Evolutionary conservation across 176 grass and related monocot species (phyloP), one percentile per base, ranked within the genome.

Genomic region (Chrysopogon serrulatus): DNA sequence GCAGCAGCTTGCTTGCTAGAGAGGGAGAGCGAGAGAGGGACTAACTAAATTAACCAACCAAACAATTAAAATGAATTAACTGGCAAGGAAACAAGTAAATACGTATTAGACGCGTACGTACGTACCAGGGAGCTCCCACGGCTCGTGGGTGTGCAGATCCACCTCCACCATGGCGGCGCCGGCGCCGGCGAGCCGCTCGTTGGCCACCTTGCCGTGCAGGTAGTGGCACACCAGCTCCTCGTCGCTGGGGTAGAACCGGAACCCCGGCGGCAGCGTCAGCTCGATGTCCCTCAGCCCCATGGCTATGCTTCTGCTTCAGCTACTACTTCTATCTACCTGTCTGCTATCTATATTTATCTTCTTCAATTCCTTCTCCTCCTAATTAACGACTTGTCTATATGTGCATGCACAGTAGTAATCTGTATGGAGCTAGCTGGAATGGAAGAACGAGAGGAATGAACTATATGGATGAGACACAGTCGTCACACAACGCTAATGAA

Each of bases 201-300:
- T 89, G 28, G 53, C 81, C 73, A 94, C 89, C 83, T 94, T 94
- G 85, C 83, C 68, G 80, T 74, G 89, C 36, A 94, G 87, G 84
- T 94, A 94, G 81, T 94, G 89, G 81, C 89, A 91, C 47, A 94
- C 89, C 59, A 94, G 86, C 80, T 94, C 89, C 76, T 94, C 89
- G 63, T 94, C 92, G 76, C 86, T 94, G 1, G 92, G 92, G 64
- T 87, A 89, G 84, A 94, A 94, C 14, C 92, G 48, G 80, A 94
- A 94, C 19, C 92, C 92, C 43, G 92, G 92, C 24, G 92, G 92
- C 5, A 94, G 92, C 68, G 79, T 89, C 89, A 67, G 76, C 84
- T 91, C 92, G 66, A 94, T 91, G 78, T 94, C 85, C 70, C 86
- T 81, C 41, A 94, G 79, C 10, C 92, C 92, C 92, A 94, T 93